These are phyloP conservation scores for Pascua guehoae DNA, from an alignment of 1,284 basidiomycete species.

Conservation along the genomic window DNA sequence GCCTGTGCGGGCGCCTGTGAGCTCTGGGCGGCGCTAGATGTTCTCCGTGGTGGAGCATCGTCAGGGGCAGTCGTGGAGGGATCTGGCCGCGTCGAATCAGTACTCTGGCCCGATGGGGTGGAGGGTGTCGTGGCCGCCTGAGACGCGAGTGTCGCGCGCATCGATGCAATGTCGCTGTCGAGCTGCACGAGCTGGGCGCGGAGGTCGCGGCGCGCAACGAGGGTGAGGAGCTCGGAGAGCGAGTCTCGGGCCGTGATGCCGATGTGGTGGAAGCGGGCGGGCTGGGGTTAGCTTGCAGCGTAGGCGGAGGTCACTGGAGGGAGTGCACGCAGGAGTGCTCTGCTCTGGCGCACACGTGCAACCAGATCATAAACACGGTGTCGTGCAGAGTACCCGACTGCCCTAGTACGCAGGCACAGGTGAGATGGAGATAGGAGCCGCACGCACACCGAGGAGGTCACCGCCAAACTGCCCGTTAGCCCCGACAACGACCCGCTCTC, in stretches of 20 bases:
- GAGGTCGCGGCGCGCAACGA: conserved; percentile 33
- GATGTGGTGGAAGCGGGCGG: conserved; percentile 45
- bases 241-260: conserved; percentile 36
- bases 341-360: background rate
- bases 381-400: no score
- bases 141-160: conserved; percentile 23
- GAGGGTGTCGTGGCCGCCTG: background rate
- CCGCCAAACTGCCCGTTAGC: conserved; percentile 32
- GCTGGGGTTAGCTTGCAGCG: conserved; percentile 23
- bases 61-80: background rate
- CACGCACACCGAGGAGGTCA: conserved; percentile 43
- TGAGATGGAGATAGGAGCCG: no score
- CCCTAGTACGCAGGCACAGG: no score
- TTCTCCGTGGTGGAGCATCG: background rate
- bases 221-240: conserved; percentile 25
- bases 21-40: background rate
- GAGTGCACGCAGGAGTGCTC: background rate
- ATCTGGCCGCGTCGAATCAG: no score
- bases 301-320: background rate
- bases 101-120: no score
- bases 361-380: no score
- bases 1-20: no score
- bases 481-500: no score
- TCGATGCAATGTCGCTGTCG: conserved; percentile 34
- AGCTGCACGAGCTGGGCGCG: conserved; percentile 27